Base-by-base conservation (phyloP, 2,329 filamentous ascomycete genomes). In the Pseudocercospora fijiensis region DNA sequence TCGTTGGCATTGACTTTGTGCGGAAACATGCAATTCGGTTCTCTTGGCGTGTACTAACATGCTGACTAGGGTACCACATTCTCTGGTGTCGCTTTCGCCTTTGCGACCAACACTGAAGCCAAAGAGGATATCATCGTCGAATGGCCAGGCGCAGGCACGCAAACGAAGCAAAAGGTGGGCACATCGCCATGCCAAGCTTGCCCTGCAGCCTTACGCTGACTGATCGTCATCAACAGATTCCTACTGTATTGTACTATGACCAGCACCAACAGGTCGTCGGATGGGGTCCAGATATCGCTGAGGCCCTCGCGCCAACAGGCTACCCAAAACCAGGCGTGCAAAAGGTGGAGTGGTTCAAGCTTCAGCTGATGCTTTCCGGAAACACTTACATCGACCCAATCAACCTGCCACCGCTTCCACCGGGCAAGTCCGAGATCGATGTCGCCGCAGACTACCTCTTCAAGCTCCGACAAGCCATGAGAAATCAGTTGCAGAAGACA, bases 251-350 rank as follows among this genome's bases (percentile, higher is more conserved):
- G 65, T 99, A 99, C 83, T 99, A 99, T 77, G 95, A 99, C 76
- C 94, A 98, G 80, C 96, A 97, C 78, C 95, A 99, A 76, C 97
- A 98, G 79, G 95, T 99, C 56, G 95, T 98, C n/a, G 95, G 95
- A 72, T 99, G 95, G 95, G 95, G 95, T 67, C 93, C 94, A 62
- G 95, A 99, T 83, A 98, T 98, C 73, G 92, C 95, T 65, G 94
- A 98, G 80, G 95, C 95, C 68, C 86, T 98, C 69, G 94, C 95
- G 59, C 95, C 95, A 28, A 98, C 95, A 45, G 95, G 95, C 67
- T 98, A 98, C 78, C 95, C 95, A 71, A 98, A 98, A 83, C 91
- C 91, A 33, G 94, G 94, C 69, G 94, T 99, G 71, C 95, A 98
- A 79, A 98, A 98, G 82, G 94, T 98, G 24, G 95, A 98, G 81